Evolutionary conservation across 768 basidiomycete species (phyloP).

Genomic region (Boletus reticuloceps): DNA sequence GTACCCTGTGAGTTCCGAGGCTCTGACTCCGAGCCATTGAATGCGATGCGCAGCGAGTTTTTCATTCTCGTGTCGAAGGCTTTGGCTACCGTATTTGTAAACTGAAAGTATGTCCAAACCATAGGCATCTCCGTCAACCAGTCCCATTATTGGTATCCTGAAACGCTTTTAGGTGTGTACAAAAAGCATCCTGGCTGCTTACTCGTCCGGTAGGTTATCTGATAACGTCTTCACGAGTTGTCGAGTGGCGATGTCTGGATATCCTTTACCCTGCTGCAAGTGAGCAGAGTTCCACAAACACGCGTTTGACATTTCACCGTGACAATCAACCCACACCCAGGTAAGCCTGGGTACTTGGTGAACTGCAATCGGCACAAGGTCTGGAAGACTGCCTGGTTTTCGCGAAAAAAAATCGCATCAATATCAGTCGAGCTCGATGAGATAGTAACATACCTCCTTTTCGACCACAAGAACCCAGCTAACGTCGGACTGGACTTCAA

Average conservation of each 20-base stretch:
- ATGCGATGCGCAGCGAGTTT: slow-evolving; percentile 67
- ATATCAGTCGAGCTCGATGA: not conserved
- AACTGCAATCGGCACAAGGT: slow-evolving; percentile 66
- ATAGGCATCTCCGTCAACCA: slow-evolving; percentile 91
- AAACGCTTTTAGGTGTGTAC: not conserved
- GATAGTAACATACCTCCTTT: slow-evolving; percentile 68
- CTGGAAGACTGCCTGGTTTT: slow-evolving; percentile 85
- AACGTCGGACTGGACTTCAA: slow-evolving; percentile 53
- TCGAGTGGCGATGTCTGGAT: slow-evolving; percentile 90
- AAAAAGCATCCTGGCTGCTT: slow-evolving; percentile 9
- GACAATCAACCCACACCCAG: slow-evolving; percentile 70
- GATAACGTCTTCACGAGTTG: slow-evolving; percentile 76
- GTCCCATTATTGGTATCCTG: slow-evolving; percentile 73
- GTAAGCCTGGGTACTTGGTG: slow-evolving; percentile 44
- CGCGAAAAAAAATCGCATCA: not conserved
- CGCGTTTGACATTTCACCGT: slow-evolving; percentile 48
- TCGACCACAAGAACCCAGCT: slow-evolving; percentile 87
- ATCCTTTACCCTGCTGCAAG: slow-evolving; percentile 82
- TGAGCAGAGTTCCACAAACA: slow-evolving; percentile 4
- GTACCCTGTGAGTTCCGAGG: slow-evolving; percentile 66
- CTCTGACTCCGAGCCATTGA: slow-evolving; percentile 77
- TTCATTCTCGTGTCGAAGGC: slow-evolving; percentile 66
- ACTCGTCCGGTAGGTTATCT: slow-evolving; percentile 62
- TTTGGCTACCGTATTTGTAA: slow-evolving; percentile 77
- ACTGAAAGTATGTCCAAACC: slow-evolving; percentile 90